These are phyloP conservation scores for Hydnum rufescens DNA, from an alignment of 768 basidiomycete genomes.

Conservation along the genomic window DNA sequence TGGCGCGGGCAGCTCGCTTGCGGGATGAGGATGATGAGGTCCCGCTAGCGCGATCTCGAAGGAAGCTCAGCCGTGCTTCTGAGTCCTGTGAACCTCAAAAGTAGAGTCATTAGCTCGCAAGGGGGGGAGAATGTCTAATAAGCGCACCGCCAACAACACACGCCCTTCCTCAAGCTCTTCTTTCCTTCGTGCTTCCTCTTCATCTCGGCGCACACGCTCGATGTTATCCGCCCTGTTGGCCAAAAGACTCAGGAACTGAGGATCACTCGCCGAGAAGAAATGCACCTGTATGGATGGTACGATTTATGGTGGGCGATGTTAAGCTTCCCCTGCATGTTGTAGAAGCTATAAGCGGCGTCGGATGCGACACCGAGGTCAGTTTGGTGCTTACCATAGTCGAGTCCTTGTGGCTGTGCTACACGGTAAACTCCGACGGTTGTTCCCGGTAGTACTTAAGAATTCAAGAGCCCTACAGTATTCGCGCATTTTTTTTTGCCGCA, in stretches of 20 bases:
- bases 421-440: no score
- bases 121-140: neutral
- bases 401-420: neutral
- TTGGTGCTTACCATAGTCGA: neutral
- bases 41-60: conserved; percentile 43
- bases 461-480: no score
- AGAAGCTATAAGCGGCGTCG: no score
- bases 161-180: conserved; percentile 52
- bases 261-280: neutral
- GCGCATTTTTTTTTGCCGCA: no score
- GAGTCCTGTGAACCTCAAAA: conserved; percentile 33
- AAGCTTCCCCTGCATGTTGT: conserved; percentile 39
- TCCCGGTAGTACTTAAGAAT: no score
- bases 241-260: neutral
- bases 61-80: conserved; percentile 49
- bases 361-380: no score
- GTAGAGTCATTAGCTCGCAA: neutral
- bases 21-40: conserved; percentile 4
- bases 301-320: conserved; percentile 87
- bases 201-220: conserved; percentile 58
- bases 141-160: conserved; percentile 45
- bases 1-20: neutral
- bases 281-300: conserved; percentile 50
- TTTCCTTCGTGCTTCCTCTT: conserved; percentile 51
- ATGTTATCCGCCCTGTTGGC: conserved; percentile 48